Percentiles rank a stretch among this genome's conserved stretches.
Conservation (phyloP, 345 rosid genomes). For the Hibiscus tridactylites region DNA sequence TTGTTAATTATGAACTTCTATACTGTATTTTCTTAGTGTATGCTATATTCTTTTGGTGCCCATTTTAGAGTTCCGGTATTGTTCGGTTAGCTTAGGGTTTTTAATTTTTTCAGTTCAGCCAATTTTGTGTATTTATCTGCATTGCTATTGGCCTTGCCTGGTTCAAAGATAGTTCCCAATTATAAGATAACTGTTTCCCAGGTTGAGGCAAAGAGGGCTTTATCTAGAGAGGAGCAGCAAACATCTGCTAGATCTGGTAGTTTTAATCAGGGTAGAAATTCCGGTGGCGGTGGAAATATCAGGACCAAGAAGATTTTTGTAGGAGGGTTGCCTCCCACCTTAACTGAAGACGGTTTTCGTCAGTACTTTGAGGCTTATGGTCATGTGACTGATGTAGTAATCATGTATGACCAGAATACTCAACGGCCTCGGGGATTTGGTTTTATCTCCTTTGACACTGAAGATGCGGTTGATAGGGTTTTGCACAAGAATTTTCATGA, state of each 20-base stretch:
- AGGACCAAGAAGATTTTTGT: conserved; percentile 92
- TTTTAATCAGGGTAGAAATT: conserved; percentile 46
- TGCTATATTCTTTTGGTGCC: background rate
- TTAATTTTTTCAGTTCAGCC: background rate
- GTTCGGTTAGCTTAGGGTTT: too few relatives aligned
- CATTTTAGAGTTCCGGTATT: too few relatives aligned
- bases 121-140: background rate
- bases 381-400: conserved; percentile 82
- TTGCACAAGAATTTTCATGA: conserved; percentile 87
- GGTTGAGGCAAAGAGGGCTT: conserved; percentile 94
- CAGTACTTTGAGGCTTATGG: conserved; percentile 86
- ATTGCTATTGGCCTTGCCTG: background rate
- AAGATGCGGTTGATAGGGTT: conserved; percentile 86
- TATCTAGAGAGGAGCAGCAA: conserved; percentile 94
- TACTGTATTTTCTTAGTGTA: background rate
- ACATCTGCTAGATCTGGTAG: conserved; percentile 51
- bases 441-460: conserved; percentile 84
- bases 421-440: conserved; percentile 97
- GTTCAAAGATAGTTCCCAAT: background rate
- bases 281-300: conserved; percentile 51
- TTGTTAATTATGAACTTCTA: background rate
- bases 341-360: conserved; percentile 77
- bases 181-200: conserved; percentile 14
- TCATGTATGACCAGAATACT: conserved; percentile 92
- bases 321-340: conserved; percentile 88